These are phyloP conservation scores for Euphorbia lathyris DNA, from an alignment of 345 rosid genomes.

Conservation along the genomic window DNA sequence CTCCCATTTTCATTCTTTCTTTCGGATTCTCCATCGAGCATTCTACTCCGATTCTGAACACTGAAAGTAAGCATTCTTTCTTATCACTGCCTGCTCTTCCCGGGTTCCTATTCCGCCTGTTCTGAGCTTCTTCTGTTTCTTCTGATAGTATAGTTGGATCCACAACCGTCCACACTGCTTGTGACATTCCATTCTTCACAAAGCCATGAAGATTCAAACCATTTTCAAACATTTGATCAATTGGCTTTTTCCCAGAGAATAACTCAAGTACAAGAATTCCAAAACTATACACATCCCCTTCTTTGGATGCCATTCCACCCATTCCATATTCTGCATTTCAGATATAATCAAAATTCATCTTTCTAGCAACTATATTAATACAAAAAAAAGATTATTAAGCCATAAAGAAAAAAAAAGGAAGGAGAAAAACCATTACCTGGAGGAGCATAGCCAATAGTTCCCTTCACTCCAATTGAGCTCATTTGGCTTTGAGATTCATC, in stretches of 20 bases:
- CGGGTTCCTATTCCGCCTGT: too few species aligned
- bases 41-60: too few species aligned
- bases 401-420: too few species aligned
- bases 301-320: background rate
- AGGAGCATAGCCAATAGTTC: background rate
- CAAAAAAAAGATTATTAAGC: too few species aligned
- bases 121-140: background rate
- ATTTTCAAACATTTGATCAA: background rate
- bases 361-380: too few species aligned
- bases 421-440: background rate
- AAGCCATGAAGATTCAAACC: slow-evolving; percentile 9
- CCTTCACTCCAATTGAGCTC: too few species aligned
- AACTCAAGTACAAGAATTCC: background rate
- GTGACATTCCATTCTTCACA: background rate
- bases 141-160: background rate
- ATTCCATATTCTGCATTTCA: background rate
- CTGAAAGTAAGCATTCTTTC: too few species aligned
- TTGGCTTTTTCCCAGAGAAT: background rate
- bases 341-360: too few species aligned
- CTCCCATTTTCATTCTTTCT: too few species aligned
- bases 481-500: too few species aligned
- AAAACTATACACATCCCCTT: background rate
- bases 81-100: too few species aligned
- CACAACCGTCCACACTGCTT: background rate
- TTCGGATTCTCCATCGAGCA: too few species aligned